Evolutionary conservation across 116 monocot genomes (phyloP), one percentile per base, ranked within the genome.

Genomic region (Iris pallida): DNA sequence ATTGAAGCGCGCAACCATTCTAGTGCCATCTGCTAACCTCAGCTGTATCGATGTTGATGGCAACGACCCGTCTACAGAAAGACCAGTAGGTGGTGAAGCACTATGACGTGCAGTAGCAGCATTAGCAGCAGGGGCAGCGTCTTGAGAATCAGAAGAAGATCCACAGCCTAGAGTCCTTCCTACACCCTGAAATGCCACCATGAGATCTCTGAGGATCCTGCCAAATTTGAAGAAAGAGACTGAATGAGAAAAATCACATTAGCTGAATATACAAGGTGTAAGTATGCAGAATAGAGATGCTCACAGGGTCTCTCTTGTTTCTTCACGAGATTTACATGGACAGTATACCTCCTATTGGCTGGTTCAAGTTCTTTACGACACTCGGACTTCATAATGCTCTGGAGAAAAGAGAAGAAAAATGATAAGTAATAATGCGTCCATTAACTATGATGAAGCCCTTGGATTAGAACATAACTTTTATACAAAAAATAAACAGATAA

Each of bases 311-410:
- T 80, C 58, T 87, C 85, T 10, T 57, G 73, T 58, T 68, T 82
- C 65, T 73, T 92, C 9, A 75, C 65, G 56, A 97, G 89, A 68
- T 89, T 89, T 16, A 97, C 97, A 78, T 92, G 63, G 66, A 97
- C 92, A 2, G 63, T 43, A 18, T 87, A 69, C 55, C 87, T 89
- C 82, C 76, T 86, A 68, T 97, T 92, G 30, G 75, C 68, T 62
- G 97, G 92, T 16, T 78, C 87, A 52, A 97, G 87, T 71, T 97
- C 97, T 78, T 71, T 76, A 5, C 92, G 92, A 65, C 92, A 97
- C 53, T 90, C 90, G 11, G 87, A 89, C 47, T 75, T 90, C 64
- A 52, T 83, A 59, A 97, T 97, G 75, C 97, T 97, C 92, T 97
- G 69, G 52, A 76, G 17, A 70, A 53, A 44, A 14, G n/a, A 67